A percentile compares a stretch with the other conserved stretches of the same genome.
Evolutionary conservation across 2,329 filamentous ascomycete genomes (phyloP).

Genomic region (Fusarium mundagurra): DNA sequence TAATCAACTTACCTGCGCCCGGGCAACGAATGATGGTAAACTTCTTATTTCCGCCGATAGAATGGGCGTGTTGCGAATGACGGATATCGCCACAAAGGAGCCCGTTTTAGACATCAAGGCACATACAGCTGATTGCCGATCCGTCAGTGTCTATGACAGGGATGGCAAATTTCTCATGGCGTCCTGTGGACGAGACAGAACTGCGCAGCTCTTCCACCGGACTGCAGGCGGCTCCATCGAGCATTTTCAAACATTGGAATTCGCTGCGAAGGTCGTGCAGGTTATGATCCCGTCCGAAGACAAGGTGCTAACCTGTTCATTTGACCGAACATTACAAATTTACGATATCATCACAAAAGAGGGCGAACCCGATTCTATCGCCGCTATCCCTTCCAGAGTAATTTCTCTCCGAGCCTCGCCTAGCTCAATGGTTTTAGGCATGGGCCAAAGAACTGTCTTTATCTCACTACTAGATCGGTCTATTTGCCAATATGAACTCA

Average conservation of each 20-base stretch:
- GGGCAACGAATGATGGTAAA: slow-evolving; percentile 68
- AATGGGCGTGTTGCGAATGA: slow-evolving; percentile 80
- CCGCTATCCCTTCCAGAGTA: slow-evolving; percentile 79
- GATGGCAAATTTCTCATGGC: slow-evolving; percentile 74
- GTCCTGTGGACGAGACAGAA: slow-evolving; percentile 87
- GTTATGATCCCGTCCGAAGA: slow-evolving; percentile 78
- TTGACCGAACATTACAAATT: slow-evolving; percentile 87
- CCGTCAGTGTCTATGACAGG: slow-evolving; percentile 76
- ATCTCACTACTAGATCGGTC: slow-evolving; percentile 70
- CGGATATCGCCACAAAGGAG: slow-evolving; percentile 69
- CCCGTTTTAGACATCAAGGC: slow-evolving; percentile 81
- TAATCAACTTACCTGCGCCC: slow-evolving; percentile 70
- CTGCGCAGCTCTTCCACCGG: slow-evolving; percentile 86
- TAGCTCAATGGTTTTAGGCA: slow-evolving; percentile 79
- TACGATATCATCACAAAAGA: slow-evolving; percentile 80
- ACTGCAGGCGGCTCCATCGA: slow-evolving; percentile 68
- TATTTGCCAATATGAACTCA: slow-evolving; percentile 69
- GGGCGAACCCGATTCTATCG: slow-evolving; percentile 70
- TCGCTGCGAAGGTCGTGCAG: slow-evolving; percentile 84
- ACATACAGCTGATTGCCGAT: slow-evolving; percentile 85
- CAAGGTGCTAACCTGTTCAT: slow-evolving; percentile 83
- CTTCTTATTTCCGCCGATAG: slow-evolving; percentile 86
- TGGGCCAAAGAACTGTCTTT: slow-evolving; percentile 67
- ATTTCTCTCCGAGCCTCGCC: slow-evolving; percentile 89
- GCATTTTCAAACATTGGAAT: slow-evolving; percentile 92